Evolutionary conservation across 495 filamentous ascomycete genomes (phyloP), one percentile per base, ranked within the genome.

Genomic region (Clohesyomyces aquaticus): DNA sequence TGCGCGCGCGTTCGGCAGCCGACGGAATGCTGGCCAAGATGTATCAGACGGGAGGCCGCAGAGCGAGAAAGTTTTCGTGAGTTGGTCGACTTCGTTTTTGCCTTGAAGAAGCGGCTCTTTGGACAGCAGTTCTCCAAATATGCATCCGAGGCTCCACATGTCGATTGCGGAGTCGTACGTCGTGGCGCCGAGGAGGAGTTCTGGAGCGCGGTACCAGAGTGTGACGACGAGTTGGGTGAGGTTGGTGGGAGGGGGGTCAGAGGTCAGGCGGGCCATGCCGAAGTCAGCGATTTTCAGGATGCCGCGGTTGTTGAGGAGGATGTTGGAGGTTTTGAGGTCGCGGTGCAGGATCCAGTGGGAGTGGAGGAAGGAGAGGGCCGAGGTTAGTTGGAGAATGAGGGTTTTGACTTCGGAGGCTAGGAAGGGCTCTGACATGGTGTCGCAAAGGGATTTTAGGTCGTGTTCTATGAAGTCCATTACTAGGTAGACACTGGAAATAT

Each of bases 401-500:
- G 91, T 93, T 76, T 98, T 98, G 71, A 88, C 87, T 73, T 98
- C 94, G 29, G 92, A 96, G 14, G 89, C 87, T 50, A 95, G 82
- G 77, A 98, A 98, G 0, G 93, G 92, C 69, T 97, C 91, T 50
- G 87, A 82, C 91, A 97, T 96, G 71, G 93, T 90, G 67, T 95
- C 90, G 62, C 93, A 88, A 59, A 98, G 83, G 59, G 90, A 89
- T 78, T 96, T 96, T 62, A 98, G 88, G 75, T 98, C 94, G 80
- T 98, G 94, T 80, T 97, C 93, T 72, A 96, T 81, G 78, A 98
- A 98, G 75, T 96, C 93, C 85, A 98, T 93, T 59, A 98, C 94
- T 51, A 98, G 86, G 32, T 38, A 38, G 32, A 38, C 32, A 6
- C 32, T 92, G 73, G 71, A 66, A 57, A 53, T 53, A 63, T 29